Conservation (phyloP, 345 rosid genomes). For the Brassica incana region DNA sequence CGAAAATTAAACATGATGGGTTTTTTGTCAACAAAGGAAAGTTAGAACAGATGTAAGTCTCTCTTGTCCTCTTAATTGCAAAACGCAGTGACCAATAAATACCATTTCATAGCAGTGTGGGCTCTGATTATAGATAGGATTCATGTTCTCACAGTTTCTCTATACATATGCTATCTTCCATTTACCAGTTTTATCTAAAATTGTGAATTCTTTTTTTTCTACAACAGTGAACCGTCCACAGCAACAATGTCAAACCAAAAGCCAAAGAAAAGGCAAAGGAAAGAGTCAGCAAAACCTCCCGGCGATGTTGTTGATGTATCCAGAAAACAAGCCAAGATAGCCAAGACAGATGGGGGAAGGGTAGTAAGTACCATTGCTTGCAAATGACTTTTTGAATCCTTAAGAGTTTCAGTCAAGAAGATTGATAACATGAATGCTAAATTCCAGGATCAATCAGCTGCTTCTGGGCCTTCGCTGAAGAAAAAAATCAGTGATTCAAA, state of each 20-base stretch:
- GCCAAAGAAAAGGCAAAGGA: constrained; percentile 82
- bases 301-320: constrained; percentile 53
- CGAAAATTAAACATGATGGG: constrained; percentile 84
- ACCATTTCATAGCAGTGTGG: background rate
- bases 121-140: background rate
- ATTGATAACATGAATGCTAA: constrained; percentile 43
- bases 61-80: background rate
- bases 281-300: constrained; percentile 54
- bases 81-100: too few species aligned
- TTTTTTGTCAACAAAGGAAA: constrained; percentile 92
- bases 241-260: constrained; percentile 53
- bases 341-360: constrained; percentile 45
- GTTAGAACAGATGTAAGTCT: constrained; percentile 80
- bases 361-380: constrained; percentile 35
- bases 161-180: background rate
- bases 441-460: constrained; percentile 46
- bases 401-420: constrained; percentile 37
- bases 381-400: constrained; percentile 37
- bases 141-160: background rate
- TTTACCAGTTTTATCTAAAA: constrained; percentile 6
- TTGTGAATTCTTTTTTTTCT: background rate
- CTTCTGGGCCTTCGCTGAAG: constrained; percentile 48
- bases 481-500: constrained; percentile 57
- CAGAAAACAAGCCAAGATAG: constrained; percentile 60
- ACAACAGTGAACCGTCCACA: constrained; percentile 62